phyloP scores from a whole-genome alignment of 2,329 filamentous ascomycete genomes.

The Phyllosticta citriasiana region DNA sequence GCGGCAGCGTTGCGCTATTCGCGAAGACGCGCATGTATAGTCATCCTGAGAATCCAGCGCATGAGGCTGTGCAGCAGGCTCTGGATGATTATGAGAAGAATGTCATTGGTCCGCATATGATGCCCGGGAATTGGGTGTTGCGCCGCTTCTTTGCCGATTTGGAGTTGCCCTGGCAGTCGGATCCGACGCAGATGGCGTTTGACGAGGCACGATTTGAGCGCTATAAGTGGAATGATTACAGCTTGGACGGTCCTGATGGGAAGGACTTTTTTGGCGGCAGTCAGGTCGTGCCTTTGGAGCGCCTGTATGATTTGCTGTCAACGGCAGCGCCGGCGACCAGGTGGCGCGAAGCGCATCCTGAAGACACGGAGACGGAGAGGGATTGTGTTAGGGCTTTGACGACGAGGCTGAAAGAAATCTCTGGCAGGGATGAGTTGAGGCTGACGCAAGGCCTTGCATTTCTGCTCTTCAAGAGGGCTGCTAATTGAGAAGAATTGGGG shows the following conservation, averaged over 20 bases:
- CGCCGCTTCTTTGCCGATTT: slow-evolving; percentile 34
- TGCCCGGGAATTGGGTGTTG: slow-evolving; percentile 34
- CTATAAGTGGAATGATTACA: slow-evolving; percentile 34
- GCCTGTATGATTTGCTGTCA: slow-evolving; percentile 27
- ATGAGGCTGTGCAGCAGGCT: slow-evolving; percentile 31
- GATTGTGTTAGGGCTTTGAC: slow-evolving; percentile 28
- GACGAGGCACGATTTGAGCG: slow-evolving; percentile 29
- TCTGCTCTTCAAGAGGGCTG: slow-evolving; percentile 2
- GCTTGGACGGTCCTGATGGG: slow-evolving; percentile 14
- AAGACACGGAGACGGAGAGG: slow-evolving; percentile 30
- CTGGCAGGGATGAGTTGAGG: neutral
- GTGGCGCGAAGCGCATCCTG: slow-evolving; percentile 38
- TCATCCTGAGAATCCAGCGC: slow-evolving; percentile 27
- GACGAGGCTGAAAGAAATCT: slow-evolving; percentile 13
- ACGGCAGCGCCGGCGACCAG: slow-evolving; percentile 34
- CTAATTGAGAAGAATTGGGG: neutral
- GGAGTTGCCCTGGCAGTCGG: slow-evolving; percentile 41
- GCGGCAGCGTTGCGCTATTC: slow-evolving; percentile 48
- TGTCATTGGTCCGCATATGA: slow-evolving; percentile 30
- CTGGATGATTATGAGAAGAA: slow-evolving; percentile 30
- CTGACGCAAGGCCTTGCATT: neutral
- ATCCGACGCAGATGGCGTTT: slow-evolving; percentile 27
- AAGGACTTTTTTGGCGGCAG: slow-evolving; percentile 20
- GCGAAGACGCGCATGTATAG: slow-evolving; percentile 13
- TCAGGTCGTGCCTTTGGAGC: slow-evolving; percentile 20